Evolutionary conservation across 2,329 filamentous ascomycete genomes (phyloP).

Genomic region (Xylaria sp.): DNA sequence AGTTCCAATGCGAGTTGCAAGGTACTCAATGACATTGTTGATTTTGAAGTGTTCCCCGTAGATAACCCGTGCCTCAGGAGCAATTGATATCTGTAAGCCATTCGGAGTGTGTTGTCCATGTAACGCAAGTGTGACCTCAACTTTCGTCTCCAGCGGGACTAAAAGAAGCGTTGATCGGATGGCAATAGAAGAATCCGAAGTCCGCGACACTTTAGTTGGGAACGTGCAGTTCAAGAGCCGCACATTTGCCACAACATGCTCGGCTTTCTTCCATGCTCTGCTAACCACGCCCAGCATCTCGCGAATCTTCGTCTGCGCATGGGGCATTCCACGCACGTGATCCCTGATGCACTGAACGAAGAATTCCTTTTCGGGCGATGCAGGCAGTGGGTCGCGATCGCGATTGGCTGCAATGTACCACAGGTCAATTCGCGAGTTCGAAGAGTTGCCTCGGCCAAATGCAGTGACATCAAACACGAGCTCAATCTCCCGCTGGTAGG

Average conservation of each 20-base stretch:
- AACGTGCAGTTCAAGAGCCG: slow-evolving; percentile 71
- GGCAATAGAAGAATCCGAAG: slow-evolving; percentile 72
- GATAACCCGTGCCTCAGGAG: slow-evolving; percentile 69
- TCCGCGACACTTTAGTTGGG: slow-evolving; percentile 71
- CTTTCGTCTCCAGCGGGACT: slow-evolving; percentile 72
- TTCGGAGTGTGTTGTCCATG: slow-evolving; percentile 57
- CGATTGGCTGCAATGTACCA: slow-evolving; percentile 73
- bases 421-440: slow-evolving; percentile 71
- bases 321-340: slow-evolving; percentile 70
- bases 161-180: slow-evolving; percentile 73
- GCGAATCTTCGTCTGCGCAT: slow-evolving; percentile 63
- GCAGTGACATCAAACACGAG: slow-evolving; percentile 75
- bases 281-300: slow-evolving; percentile 70
- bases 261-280: slow-evolving; percentile 73
- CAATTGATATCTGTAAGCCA: slow-evolving; percentile 66
- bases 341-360: slow-evolving; percentile 79
- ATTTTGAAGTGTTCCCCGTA: slow-evolving; percentile 85
- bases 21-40: slow-evolving; percentile 78
- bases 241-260: slow-evolving; percentile 68
- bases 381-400: slow-evolving; percentile 63
- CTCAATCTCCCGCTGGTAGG: slow-evolving; percentile 77
- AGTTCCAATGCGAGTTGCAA: slow-evolving; percentile 65
- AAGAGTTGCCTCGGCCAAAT: slow-evolving; percentile 57
- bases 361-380: slow-evolving; percentile 77
- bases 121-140: slow-evolving; percentile 71